Conservation (phyloP, 2,329 filamentous ascomycete species). For the Capronia americana region DNA sequence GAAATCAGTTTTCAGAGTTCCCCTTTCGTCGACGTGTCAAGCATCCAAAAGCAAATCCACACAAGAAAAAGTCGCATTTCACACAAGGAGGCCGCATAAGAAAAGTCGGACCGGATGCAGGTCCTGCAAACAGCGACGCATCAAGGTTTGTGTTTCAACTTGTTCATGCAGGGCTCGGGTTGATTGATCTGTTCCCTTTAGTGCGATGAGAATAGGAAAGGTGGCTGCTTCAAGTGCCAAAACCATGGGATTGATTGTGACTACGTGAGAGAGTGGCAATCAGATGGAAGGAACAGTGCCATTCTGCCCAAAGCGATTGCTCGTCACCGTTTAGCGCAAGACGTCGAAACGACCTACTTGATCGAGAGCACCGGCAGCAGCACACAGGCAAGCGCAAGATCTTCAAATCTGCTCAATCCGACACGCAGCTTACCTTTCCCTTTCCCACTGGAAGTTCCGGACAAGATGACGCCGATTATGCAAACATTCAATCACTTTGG, state of each 20-base stretch:
- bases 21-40: neutral
- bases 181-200: neutral
- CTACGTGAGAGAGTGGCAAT: constrained; percentile 10
- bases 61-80: constrained; percentile 10
- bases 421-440: neutral
- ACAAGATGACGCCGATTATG: constrained; percentile 24
- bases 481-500: constrained; percentile 30
- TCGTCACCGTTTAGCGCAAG: neutral
- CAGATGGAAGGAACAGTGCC: neutral
- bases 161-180: neutral
- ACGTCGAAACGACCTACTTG: neutral
- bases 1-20: constrained; percentile 24
- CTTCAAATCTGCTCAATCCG: constrained; percentile 7
- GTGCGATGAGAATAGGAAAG: constrained; percentile 24
- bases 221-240: constrained; percentile 31
- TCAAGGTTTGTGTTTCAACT: constrained; percentile 21
- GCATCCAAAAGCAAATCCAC: neutral
- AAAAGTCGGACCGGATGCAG: constrained; percentile 29
- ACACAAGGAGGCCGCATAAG: constrained; percentile 28
- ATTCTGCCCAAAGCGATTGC: constrained; percentile 12
- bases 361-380: neutral
- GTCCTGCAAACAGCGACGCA: constrained; percentile 29
- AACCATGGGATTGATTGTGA: constrained; percentile 29
- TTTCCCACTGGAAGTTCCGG: constrained; percentile 10
- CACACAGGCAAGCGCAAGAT: neutral